Evolutionary conservation across 2,329 filamentous ascomycete species (phyloP).

Genomic region (Talaromyces sp.): DNA sequence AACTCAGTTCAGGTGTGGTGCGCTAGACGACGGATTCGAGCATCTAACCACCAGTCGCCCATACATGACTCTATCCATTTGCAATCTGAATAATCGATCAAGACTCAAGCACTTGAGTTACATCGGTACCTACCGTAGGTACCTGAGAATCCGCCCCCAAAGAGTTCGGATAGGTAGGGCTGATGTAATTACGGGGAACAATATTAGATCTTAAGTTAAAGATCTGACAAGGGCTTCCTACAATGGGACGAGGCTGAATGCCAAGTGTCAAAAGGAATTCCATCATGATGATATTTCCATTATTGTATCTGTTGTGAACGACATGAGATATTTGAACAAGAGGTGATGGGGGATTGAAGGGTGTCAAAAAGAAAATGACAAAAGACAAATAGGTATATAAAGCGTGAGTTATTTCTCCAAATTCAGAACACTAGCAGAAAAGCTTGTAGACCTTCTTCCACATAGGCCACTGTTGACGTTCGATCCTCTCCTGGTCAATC

Average conservation of each 20-base stretch:
- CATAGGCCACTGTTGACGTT: constrained; percentile 69
- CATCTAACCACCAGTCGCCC: too few relatives aligned
- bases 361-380: not conserved
- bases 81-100: too few relatives aligned
- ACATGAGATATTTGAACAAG: not conserved
- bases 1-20: too few relatives aligned
- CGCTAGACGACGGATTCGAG: too few relatives aligned
- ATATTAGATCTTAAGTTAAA: not conserved
- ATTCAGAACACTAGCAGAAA: constrained; percentile 59
- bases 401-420: not conserved
- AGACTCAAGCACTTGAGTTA: too few relatives aligned
- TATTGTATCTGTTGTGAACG: constrained; percentile 1
- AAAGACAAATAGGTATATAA: not conserved
- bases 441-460: constrained; percentile 79
- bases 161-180: not conserved
- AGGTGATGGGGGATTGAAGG: not conserved
- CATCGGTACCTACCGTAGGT: too few relatives aligned
- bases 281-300: not conserved
- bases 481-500: constrained; percentile 76
- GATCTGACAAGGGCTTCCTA: not conserved
- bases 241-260: not conserved
- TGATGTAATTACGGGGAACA: not conserved
- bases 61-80: too few relatives aligned
- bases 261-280: not conserved
- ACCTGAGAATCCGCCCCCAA: not conserved